Evolutionary conservation across 495 filamentous ascomycete species (phyloP).

Genomic region (Penicillium mononematosum): DNA sequence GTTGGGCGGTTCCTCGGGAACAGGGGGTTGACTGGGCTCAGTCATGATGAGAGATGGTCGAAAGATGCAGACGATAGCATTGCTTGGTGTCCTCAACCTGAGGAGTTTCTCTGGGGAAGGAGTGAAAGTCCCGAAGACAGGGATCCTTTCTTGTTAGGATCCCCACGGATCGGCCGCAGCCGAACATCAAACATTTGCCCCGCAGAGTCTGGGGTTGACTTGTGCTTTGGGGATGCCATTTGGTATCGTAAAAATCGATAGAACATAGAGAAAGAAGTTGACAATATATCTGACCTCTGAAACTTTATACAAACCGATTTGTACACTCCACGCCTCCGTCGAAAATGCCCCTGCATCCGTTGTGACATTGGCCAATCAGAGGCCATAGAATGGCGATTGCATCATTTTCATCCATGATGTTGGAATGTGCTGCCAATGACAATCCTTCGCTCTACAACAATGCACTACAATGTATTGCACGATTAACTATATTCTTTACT

Average conservation of each 20-base stretch:
- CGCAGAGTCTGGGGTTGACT: background rate
- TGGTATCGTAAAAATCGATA: background rate
- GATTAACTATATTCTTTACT: background rate
- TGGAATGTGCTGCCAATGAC: conserved; percentile 12
- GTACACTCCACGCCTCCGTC: background rate
- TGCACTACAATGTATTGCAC: background rate
- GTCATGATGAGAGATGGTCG: conserved; percentile 9
- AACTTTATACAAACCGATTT: background rate
- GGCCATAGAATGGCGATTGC: conserved; percentile 5
- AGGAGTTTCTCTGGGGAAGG: background rate
- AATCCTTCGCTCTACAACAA: background rate
- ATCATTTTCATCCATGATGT: conserved; percentile 9
- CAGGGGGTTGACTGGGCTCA: background rate
- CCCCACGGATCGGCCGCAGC: conserved; percentile 11
- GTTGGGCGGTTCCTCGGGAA: conserved; percentile 11
- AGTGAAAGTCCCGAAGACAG: conserved; percentile 4
- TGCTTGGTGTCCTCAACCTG: background rate
- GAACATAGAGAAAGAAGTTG: background rate
- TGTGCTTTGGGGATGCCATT: background rate
- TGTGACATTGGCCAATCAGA: conserved; percentile 11
- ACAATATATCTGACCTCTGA: background rate
- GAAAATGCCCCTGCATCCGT: background rate
- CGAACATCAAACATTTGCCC: conserved; percentile 8
- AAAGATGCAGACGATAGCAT: background rate
- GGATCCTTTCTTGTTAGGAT: conserved; percentile 1